phyloP scores from a whole-genome alignment of 2,329 filamentous ascomycete species.

The Lachnellula hyalina region DNA sequence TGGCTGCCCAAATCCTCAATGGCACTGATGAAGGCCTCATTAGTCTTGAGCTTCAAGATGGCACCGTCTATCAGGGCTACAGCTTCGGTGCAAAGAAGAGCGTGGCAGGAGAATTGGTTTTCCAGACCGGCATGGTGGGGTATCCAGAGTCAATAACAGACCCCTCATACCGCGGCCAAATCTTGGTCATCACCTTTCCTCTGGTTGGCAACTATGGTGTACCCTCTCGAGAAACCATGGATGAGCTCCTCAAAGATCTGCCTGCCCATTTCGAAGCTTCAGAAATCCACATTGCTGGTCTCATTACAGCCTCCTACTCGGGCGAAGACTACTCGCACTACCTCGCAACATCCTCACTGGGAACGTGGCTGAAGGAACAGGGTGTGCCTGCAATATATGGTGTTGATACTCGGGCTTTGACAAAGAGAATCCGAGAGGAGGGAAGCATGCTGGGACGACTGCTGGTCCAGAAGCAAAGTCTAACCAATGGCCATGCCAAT shows the following conservation, averaged over 20 bases:
- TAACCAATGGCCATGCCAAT: conserved; percentile 40
- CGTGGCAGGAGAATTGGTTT: conserved; percentile 93
- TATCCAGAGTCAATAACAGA: conserved; percentile 93
- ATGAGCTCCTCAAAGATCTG: conserved; percentile 77
- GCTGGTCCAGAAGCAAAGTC: conserved; percentile 60
- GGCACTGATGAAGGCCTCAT: conserved; percentile 55
- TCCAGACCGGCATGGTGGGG: conserved; percentile 99
- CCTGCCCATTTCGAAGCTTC: conserved; percentile 90
- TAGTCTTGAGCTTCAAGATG: conserved; percentile 90
- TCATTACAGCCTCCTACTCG: conserved; percentile 85
- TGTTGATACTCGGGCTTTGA: conserved; percentile 88
- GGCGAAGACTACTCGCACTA: conserved; percentile 96
- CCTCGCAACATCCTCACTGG: conserved; percentile 83
- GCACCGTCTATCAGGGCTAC: conserved; percentile 84
- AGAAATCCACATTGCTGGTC: conserved; percentile 87
- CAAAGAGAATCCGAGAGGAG: conserved; percentile 88
- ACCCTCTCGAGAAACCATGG: conserved; percentile 76
- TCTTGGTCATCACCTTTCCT: conserved; percentile 93
- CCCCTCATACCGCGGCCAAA: conserved; percentile 85
- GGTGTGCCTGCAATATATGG: conserved; percentile 90
- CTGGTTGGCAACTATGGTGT: conserved; percentile 97
- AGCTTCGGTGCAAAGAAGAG: conserved; percentile 96
- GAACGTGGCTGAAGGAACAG: conserved; percentile 94
- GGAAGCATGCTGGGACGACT: conserved; percentile 95
- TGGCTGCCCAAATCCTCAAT: conserved; percentile 21